Evolutionary conservation across 2,329 filamentous ascomycete genomes (phyloP).

Genomic region (Aureobasidium mangrovei): DNA sequence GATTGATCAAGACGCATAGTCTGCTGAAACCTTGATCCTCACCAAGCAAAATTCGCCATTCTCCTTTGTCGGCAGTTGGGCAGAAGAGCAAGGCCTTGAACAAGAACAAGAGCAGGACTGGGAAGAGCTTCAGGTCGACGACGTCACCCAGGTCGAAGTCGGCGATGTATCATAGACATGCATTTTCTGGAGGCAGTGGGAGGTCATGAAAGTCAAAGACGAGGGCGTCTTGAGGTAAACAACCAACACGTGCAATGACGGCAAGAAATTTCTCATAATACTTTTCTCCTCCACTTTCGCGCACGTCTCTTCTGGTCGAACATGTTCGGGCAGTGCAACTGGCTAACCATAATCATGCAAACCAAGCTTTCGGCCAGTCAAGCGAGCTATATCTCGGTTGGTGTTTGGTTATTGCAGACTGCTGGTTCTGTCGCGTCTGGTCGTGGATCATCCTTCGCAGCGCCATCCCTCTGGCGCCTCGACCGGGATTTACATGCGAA

Average conservation of each 20-base stretch:
- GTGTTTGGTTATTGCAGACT: no score
- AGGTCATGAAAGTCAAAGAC: background rate
- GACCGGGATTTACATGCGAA: background rate
- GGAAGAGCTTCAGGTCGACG: background rate
- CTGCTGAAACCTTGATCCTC: background rate
- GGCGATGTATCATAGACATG: background rate
- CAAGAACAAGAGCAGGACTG: no score
- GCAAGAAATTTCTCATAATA: background rate
- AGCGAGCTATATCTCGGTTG: no score
- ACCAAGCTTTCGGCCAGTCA: no score
- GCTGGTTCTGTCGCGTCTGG: no score
- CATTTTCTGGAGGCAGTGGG: background rate
- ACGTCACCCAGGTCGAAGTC: no score
- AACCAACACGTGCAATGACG: background rate
- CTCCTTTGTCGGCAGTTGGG: no score
- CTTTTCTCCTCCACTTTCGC: background rate
- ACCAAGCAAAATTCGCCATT: no score
- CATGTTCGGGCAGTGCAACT: no score
- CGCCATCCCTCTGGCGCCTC: background rate
- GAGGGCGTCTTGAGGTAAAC: background rate
- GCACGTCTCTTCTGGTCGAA: background rate
- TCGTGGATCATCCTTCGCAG: no score
- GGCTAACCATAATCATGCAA: no score
- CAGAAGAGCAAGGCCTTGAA: no score
- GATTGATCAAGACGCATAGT: slow-evolving; percentile 9